A percentile compares a stretch with the other conserved stretches of the same genome.
Evolutionary conservation across 495 filamentous ascomycete genomes (phyloP).

Genomic region (Hyphodiscus hymeniophilus): DNA sequence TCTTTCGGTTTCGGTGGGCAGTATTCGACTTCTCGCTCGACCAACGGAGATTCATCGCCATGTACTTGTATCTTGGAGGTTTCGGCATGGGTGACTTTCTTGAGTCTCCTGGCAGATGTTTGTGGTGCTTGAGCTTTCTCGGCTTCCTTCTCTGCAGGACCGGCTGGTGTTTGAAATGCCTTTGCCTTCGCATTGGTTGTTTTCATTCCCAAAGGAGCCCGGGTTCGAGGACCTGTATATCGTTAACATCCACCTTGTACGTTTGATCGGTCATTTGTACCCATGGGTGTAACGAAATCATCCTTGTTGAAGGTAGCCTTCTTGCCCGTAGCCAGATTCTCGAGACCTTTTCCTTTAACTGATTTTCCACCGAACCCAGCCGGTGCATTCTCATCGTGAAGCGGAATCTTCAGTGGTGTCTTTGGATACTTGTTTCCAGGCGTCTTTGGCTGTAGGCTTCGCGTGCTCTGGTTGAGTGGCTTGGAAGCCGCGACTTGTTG

Average conservation of each 20-base stretch:
- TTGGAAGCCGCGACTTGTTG: constrained; percentile 73
- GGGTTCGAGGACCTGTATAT: constrained; percentile 51
- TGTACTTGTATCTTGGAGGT: constrained; percentile 34
- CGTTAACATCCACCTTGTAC: background rate
- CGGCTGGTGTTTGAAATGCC: constrained; percentile 46
- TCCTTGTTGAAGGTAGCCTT: constrained; percentile 48
- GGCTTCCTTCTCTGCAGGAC: constrained; percentile 24
- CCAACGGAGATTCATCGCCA: constrained; percentile 30
- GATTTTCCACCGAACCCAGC: constrained; percentile 56
- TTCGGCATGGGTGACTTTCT: constrained; percentile 32
- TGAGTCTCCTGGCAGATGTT: constrained; percentile 28
- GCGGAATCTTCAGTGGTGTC: constrained; percentile 72
- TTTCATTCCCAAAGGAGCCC: constrained; percentile 83
- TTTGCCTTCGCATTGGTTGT: constrained; percentile 90
- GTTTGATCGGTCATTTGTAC: constrained; percentile 33
- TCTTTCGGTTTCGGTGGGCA: constrained; percentile 43
- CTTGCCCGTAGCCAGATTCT: constrained; percentile 56
- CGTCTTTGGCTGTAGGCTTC: constrained; percentile 63
- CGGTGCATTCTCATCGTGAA: constrained; percentile 82
- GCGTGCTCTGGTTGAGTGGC: constrained; percentile 60
- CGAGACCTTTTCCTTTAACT: constrained; percentile 53
- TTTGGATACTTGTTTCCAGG: constrained; percentile 69
- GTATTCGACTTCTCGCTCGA: constrained; percentile 48
- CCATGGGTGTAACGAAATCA: constrained; percentile 75
- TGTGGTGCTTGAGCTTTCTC: constrained; percentile 35